phyloP scores from a whole-genome alignment of 2,329 filamentous ascomycete species.

The Nothophaeocryptopus gaeumannii region DNA sequence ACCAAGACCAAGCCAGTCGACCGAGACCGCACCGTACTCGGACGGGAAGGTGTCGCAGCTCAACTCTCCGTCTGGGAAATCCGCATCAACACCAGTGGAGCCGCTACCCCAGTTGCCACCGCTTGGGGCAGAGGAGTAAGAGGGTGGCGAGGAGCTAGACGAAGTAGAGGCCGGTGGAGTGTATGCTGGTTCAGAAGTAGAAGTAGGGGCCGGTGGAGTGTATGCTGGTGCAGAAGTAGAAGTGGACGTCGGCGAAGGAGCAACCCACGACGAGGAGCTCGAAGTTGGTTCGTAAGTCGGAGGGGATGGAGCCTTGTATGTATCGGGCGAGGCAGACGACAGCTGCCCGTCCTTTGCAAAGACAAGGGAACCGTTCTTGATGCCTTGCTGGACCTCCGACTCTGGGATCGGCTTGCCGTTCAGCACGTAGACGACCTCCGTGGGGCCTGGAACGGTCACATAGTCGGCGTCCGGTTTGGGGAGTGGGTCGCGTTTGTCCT shows the following conservation, averaged over 20 bases:
- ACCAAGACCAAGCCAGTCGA: conserved; percentile 65
- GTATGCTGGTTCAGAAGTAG: conserved; percentile 10
- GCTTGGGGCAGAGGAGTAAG: too few species aligned
- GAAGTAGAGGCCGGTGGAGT: conserved; percentile 12
- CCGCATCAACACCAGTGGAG: conserved; percentile 57
- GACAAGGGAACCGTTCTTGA: conserved; percentile 63
- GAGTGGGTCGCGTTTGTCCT: conserved; percentile 51
- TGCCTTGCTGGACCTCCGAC: conserved; percentile 66
- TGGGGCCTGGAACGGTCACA: conserved; percentile 59
- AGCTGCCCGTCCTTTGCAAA: conserved; percentile 57
- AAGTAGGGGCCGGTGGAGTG: conserved; percentile 13
- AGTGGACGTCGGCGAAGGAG: conserved; percentile 24
- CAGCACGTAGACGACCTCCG: conserved; percentile 69
- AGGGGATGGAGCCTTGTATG: conserved; percentile 25
- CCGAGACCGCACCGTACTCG: conserved; percentile 71
- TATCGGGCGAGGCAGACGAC: conserved; percentile 31
- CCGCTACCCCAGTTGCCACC: conserved; percentile 11
- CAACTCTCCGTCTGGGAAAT: conserved; percentile 74
- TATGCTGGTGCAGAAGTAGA: conserved; percentile 11
- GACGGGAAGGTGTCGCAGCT: conserved; percentile 73
- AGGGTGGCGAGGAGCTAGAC: too few species aligned
- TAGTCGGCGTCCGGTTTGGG: conserved; percentile 42
- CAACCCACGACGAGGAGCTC: conserved; percentile 9
- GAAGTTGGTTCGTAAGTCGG: conserved; percentile 25
- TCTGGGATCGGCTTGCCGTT: conserved; percentile 61